phyloP scores from a whole-genome alignment of 2,329 filamentous ascomycete species.

The Xylariaceae sp. region DNA sequence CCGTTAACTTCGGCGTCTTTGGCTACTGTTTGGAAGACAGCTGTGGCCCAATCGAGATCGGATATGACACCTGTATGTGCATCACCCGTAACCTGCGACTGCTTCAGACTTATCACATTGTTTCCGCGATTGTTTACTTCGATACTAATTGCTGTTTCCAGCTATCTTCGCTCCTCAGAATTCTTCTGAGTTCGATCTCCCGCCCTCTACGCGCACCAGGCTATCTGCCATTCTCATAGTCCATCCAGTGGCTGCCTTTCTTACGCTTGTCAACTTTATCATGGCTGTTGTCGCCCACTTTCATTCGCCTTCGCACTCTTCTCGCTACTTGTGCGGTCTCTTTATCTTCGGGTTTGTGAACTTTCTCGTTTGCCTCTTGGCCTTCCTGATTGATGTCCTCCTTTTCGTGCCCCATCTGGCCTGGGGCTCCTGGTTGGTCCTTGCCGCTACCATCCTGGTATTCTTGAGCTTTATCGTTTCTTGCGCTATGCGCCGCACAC shows the following conservation, averaged over 20 bases:
- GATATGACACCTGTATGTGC: constrained; percentile 71
- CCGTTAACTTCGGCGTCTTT: constrained; percentile 87
- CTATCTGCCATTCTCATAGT: constrained; percentile 89
- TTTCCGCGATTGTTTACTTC: constrained; percentile 7
- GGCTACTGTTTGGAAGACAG: constrained; percentile 66
- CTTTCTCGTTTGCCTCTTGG: constrained; percentile 74
- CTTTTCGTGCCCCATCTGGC: constrained; percentile 90
- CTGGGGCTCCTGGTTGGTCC: constrained; percentile 91
- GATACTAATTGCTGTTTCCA: constrained; percentile 15
- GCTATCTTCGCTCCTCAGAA: constrained; percentile 20
- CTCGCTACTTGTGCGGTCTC: constrained; percentile 76
- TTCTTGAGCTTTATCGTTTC: constrained; percentile 77
- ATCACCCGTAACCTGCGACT: neutral
- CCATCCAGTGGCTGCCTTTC: constrained; percentile 81
- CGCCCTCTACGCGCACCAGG: constrained; percentile 47
- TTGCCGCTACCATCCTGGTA: constrained; percentile 82
- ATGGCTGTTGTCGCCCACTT: constrained; percentile 79
- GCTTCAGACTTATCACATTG: neutral
- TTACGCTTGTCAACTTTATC: constrained; percentile 78
- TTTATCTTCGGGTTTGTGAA: constrained; percentile 84
- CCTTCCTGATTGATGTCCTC: constrained; percentile 89
- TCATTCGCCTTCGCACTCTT: constrained; percentile 82
- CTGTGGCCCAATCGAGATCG: constrained; percentile 73
- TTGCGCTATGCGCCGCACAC: constrained; percentile 88
- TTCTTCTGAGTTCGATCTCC: constrained; percentile 50